Percentiles rank a stretch among this genome's conserved stretches.
phyloP scores from a whole-genome alignment of 768 basidiomycete genomes.

The Tephrocybe rancida region DNA sequence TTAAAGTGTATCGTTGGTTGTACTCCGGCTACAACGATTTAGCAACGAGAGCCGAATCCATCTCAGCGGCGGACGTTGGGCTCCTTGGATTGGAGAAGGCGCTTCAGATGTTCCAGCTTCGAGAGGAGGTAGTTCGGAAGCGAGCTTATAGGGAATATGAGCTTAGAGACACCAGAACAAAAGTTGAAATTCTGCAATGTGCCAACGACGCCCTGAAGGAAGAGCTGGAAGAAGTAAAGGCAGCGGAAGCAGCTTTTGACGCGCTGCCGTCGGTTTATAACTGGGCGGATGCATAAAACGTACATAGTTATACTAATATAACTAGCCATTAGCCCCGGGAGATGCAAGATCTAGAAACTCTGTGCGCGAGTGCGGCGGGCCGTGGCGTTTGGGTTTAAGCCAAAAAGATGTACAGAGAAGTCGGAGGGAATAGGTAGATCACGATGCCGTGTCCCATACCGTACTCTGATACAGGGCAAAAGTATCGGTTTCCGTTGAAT shows the following conservation, averaged over 20 bases:
- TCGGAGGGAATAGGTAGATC: not conserved
- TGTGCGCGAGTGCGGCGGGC: no score
- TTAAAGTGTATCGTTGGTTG: conserved; percentile 35
- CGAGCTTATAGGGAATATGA: no score
- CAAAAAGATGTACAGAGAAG: not conserved
- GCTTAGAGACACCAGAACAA: no score
- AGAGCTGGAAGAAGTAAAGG: conserved; percentile 11
- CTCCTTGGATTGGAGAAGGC: conserved; percentile 26
- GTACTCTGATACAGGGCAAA: not conserved
- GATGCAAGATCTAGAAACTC: no score
- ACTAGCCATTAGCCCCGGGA: no score
- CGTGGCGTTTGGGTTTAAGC: no score
- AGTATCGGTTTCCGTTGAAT: not conserved
- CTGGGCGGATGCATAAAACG: no score
- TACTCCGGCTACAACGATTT: conserved; percentile 26
- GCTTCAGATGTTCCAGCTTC: conserved; percentile 18
- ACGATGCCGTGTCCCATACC: not conserved
- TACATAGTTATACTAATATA: no score
- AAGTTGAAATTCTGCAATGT: conserved; percentile 1
- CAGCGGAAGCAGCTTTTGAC: conserved; percentile 1
- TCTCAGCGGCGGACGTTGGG: conserved; percentile 26
- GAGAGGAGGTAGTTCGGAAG: conserved; percentile 20
- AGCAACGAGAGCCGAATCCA: conserved; percentile 21
- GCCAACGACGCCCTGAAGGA: conserved; percentile 6
- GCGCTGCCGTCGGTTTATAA: not conserved